Conservation (phyloP, 2,329 filamentous ascomycete species). For the Beauveria bassiana region DNA sequence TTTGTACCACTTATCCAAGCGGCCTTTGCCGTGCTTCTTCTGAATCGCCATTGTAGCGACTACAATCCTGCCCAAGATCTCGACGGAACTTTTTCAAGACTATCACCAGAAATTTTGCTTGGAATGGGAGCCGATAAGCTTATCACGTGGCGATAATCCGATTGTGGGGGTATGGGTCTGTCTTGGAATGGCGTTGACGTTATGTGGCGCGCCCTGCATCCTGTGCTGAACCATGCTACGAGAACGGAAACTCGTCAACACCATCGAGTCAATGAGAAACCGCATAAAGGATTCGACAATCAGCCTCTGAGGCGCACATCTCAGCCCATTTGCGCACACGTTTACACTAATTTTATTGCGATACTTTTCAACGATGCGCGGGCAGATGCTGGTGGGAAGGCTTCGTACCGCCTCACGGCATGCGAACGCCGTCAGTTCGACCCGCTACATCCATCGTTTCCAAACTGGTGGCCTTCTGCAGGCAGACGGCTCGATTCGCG, state of each 20-base stretch:
- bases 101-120: conserved; percentile 27
- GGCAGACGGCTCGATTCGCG: conserved; percentile 54
- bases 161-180: background rate
- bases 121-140: conserved; percentile 20
- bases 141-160: conserved; percentile 27
- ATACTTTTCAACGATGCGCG: conserved; percentile 24
- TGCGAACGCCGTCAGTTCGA: conserved; percentile 39
- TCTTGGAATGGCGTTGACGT: background rate
- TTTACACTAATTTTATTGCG: background rate
- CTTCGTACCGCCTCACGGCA: conserved; percentile 60
- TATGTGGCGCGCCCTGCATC: conserved; percentile 2
- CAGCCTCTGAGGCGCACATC: conserved; percentile 1
- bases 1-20: conserved; percentile 98
- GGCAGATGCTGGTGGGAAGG: conserved; percentile 55
- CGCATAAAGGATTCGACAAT: background rate
- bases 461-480: conserved; percentile 62
- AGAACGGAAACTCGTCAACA: background rate
- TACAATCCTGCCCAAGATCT: background rate
- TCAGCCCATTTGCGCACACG: background rate
- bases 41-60: conserved; percentile 68
- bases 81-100: conserved; percentile 5
- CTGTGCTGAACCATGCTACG: background rate
- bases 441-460: conserved; percentile 59
- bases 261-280: conserved; percentile 3
- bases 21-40: conserved; percentile 98